phyloP scores from a whole-genome alignment of 2,329 filamentous ascomycete genomes.

The Ascocoryne sarcoides region DNA sequence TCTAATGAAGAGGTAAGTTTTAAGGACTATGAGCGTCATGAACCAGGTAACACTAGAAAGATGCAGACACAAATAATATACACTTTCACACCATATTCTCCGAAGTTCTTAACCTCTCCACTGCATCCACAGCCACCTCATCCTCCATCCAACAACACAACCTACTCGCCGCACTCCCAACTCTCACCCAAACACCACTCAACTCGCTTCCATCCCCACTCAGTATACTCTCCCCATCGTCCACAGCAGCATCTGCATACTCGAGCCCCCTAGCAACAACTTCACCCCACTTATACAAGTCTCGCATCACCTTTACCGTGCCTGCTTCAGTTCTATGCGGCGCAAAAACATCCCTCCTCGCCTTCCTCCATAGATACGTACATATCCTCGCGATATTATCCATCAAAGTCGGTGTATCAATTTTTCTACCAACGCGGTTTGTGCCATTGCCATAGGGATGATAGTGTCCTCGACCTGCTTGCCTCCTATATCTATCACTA shows the following conservation, averaged over 20 bases:
- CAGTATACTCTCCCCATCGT: neutral
- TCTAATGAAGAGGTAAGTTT: too few species aligned
- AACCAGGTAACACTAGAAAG: too few species aligned
- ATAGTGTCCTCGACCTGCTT: constrained; percentile 6
- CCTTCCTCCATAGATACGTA: constrained; percentile 18
- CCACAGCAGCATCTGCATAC: neutral
- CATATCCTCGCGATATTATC: constrained; percentile 18
- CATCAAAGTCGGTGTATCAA: constrained; percentile 11
- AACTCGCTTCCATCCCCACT: neutral
- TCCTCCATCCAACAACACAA: constrained; percentile 15
- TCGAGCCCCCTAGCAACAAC: constrained; percentile 9
- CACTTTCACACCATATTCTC: neutral
- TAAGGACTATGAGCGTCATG: too few species aligned
- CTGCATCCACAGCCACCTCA: constrained; percentile 4
- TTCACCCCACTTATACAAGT: constrained; percentile 18
- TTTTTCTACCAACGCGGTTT: neutral
- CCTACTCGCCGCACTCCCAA: constrained; percentile 8
- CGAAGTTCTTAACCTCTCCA: constrained; percentile 11
- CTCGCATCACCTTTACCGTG: constrained; percentile 12
- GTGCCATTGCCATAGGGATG: neutral
- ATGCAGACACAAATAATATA: neutral
- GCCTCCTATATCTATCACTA: constrained; percentile 2
- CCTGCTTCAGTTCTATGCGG: constrained; percentile 15
- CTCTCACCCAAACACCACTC: neutral
- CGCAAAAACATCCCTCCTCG: constrained; percentile 14